Base-by-base conservation (phyloP, 768 basidiomycete species). In the Austroboletus festivus region DNA sequence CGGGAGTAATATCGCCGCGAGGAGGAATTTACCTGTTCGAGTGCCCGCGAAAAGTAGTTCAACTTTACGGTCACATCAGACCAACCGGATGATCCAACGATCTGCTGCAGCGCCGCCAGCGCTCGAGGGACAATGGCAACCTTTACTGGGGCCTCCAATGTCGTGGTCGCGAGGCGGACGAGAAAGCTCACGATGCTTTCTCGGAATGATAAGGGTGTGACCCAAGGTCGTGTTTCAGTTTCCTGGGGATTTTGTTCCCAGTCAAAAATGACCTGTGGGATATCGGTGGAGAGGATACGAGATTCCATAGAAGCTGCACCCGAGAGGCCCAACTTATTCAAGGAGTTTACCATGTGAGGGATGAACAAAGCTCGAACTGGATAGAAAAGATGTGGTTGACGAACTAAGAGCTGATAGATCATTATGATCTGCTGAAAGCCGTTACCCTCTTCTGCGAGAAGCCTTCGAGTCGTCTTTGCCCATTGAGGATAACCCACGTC, bases 171-270 rank as follows among this genome's bases (percentile, higher is more conserved):
- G 39, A 98, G 76, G 40, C 95, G 86, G n/a, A 99, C 84, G 28
- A 99, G 79, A 68, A 93, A 96, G 71, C 92, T 93, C 54, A 97
- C 87, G 71, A 96, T 89, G 50, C 85, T 86, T 68, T 98, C 95
- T 23, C 91, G 81, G 48, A 91, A 83, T 19, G 78, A 75, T 23
- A 89, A 70, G 3, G 94, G 91, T 0, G 89, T 89, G 19, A 79
- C 67, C 90, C 92, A 94, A 5, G 30, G 38, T 20, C 54, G 63
- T 2, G 50, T 48, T 46, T 65, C 67, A 1, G 54, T 42, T 8
- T 64, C 59, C 50, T 73, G 67, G 8, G 50, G 76, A 76, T 68
- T 79, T 67, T 89, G 84, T 65, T 98, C 96, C 96, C 96, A 99
- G 35, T 84, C 80, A 61, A 93, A 90, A 30, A 99, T 86, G 34